A percentile compares a stretch with the other conserved stretches of the same genome.
These are phyloP conservation scores for Leccinum variabile DNA, from an alignment of 1,284 basidiomycete species.

Conservation along the genomic window DNA sequence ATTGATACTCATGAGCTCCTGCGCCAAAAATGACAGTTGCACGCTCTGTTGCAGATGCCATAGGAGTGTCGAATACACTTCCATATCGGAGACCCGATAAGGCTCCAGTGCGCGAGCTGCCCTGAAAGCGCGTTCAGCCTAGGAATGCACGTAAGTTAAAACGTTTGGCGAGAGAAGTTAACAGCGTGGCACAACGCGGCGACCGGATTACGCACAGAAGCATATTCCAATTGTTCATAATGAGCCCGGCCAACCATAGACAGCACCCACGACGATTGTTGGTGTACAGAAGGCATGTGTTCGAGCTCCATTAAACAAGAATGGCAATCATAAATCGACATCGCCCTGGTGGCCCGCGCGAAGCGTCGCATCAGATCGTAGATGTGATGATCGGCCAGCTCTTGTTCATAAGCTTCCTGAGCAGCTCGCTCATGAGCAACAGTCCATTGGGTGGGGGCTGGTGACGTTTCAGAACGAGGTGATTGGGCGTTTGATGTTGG, in stretches of 20 bases:
- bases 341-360: slow-evolving; percentile 70
- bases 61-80: slow-evolving; percentile 89
- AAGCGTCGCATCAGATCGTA: slow-evolving; percentile 81
- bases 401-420: slow-evolving; percentile 68
- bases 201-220: slow-evolving; percentile 60
- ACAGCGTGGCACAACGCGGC: slow-evolving; percentile 7
- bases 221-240: slow-evolving; percentile 86
- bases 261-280: slow-evolving; percentile 74
- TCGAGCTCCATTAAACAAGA: slow-evolving; percentile 76
- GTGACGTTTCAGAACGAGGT: slow-evolving; percentile 60
- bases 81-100: slow-evolving; percentile 86
- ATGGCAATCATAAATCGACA: slow-evolving; percentile 76
- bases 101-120: slow-evolving; percentile 79
- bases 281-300: slow-evolving; percentile 72
- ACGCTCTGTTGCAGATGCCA: slow-evolving; percentile 88
- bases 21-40: slow-evolving; percentile 85
- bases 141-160: slow-evolving; percentile 29
- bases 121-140: slow-evolving; percentile 88
- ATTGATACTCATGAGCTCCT: slow-evolving; percentile 82
- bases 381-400: slow-evolving; percentile 79
- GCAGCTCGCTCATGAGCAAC: slow-evolving; percentile 61
- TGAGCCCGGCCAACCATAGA: slow-evolving; percentile 82
- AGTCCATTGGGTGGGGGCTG: slow-evolving; percentile 57
- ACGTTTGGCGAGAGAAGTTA: slow-evolving; percentile 16
- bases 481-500: slow-evolving; percentile 60